phyloP scores from a whole-genome alignment of 2,329 filamentous ascomycete species.

The Fusarium guadeloupense region DNA sequence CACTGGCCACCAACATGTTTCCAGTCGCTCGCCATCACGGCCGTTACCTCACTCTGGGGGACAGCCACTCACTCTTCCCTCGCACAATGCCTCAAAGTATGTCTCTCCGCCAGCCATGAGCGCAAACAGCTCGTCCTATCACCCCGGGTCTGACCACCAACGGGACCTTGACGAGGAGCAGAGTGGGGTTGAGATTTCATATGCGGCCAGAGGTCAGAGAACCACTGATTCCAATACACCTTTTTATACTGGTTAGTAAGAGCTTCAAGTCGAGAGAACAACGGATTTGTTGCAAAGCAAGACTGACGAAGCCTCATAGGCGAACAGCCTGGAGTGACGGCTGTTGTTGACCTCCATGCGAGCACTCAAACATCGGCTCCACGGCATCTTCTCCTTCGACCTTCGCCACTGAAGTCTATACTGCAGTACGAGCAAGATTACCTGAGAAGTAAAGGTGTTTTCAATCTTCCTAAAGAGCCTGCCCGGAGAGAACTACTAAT shows the following conservation, averaged over 20 bases:
- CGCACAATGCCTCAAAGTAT: not conserved
- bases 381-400: not conserved
- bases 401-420: not conserved
- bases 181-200: not conserved
- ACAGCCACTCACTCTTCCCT: not conserved
- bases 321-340: not conserved
- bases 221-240: not conserved
- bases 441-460: not conserved
- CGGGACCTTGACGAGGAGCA: not conserved
- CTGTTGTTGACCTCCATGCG: not conserved
- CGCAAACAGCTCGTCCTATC: not conserved
- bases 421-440: not conserved
- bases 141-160: not conserved
- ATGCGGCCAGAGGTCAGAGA: not conserved
- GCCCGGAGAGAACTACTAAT: not conserved
- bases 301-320: not conserved
- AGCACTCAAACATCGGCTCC: not conserved
- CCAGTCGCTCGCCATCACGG: not conserved
- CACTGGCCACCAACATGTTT: not conserved
- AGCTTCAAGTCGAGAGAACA: not conserved
- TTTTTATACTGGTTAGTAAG: not conserved
- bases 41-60: not conserved
- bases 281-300: not conserved
- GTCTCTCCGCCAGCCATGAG: not conserved
- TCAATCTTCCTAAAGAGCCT: not conserved